These are phyloP conservation scores for Pistacia vera DNA, from an alignment of 345 rosid genomes.

Conservation along the genomic window DNA sequence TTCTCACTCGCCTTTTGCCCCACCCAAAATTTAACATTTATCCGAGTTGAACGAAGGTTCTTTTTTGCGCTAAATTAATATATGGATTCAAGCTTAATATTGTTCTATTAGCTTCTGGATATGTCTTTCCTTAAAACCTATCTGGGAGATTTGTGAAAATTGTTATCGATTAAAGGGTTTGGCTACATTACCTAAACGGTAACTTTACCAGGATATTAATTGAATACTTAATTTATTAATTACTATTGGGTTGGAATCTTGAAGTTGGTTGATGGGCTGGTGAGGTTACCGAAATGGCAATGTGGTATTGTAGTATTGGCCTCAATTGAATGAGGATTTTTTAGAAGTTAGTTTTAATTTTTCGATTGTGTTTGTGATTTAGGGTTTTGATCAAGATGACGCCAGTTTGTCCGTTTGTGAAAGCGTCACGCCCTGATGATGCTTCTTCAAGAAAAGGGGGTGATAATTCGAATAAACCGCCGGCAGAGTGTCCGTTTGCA, in stretches of 20 bases:
- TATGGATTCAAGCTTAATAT: background rate
- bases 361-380: slow-evolving; percentile 6
- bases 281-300: no score
- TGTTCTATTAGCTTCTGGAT: no score
- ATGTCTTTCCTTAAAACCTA: background rate
- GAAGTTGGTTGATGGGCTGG: no score
- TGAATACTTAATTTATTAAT: no score
- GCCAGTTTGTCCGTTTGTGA: slow-evolving; percentile 85
- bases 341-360: background rate
- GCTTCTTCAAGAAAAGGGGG: slow-evolving; percentile 32
- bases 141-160: background rate
- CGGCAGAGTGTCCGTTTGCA: slow-evolving; percentile 65
- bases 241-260: no score
- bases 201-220: no score
- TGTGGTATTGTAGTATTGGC: no score
- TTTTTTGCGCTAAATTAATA: background rate
- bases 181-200: no score
- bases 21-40: background rate
- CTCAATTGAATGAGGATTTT: background rate
- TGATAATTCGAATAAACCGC: slow-evolving; percentile 33
- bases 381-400: slow-evolving; percentile 43
- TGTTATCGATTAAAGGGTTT: background rate
- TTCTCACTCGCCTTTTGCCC: background rate
- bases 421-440: slow-evolving; percentile 72
- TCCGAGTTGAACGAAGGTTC: background rate